A percentile compares a stretch with the other conserved stretches of the same genome.
Conservation (phyloP, 2,329 filamentous ascomycete species). For the Podosphaera leucotricha region DNA sequence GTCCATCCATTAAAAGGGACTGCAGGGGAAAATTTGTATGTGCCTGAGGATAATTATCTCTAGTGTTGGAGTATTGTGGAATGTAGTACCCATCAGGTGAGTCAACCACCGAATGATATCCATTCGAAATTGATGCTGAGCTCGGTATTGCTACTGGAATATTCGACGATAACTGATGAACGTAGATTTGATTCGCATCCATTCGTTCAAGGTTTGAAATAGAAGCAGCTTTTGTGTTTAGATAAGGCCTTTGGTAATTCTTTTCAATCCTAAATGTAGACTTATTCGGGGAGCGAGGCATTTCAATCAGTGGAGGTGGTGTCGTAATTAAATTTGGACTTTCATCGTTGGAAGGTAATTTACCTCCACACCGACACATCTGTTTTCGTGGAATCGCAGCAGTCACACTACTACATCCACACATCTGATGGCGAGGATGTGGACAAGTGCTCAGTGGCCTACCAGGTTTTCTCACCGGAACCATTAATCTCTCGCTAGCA, state of each 20-base stretch:
- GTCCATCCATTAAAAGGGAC: slow-evolving; percentile 1
- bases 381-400: slow-evolving; percentile 36
- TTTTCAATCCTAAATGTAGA: slow-evolving; percentile 12
- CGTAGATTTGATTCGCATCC: slow-evolving; percentile 27
- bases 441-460: slow-evolving; percentile 46
- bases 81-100: slow-evolving; percentile 7
- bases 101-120: slow-evolving; percentile 7
- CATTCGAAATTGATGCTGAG: no score
- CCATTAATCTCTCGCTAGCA: slow-evolving; percentile 39
- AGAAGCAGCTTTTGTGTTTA: slow-evolving; percentile 23
- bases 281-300: slow-evolving; percentile 16
- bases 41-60: slow-evolving; percentile 6
- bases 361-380: slow-evolving; percentile 27
- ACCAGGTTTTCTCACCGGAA: slow-evolving; percentile 48
- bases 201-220: slow-evolving; percentile 28
- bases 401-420: slow-evolving; percentile 38
- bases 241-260: slow-evolving; percentile 7
- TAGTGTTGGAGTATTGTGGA: slow-evolving; percentile 9
- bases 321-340: slow-evolving; percentile 2
- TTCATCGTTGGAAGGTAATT: slow-evolving; percentile 8
- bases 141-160: background rate
- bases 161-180: slow-evolving; percentile 13
- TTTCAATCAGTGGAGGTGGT: background rate
- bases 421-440: slow-evolving; percentile 26
- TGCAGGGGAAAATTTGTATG: slow-evolving; percentile 7